phyloP scores from a whole-genome alignment of 352 stramenopile species.

The Pythium volutum region DNA sequence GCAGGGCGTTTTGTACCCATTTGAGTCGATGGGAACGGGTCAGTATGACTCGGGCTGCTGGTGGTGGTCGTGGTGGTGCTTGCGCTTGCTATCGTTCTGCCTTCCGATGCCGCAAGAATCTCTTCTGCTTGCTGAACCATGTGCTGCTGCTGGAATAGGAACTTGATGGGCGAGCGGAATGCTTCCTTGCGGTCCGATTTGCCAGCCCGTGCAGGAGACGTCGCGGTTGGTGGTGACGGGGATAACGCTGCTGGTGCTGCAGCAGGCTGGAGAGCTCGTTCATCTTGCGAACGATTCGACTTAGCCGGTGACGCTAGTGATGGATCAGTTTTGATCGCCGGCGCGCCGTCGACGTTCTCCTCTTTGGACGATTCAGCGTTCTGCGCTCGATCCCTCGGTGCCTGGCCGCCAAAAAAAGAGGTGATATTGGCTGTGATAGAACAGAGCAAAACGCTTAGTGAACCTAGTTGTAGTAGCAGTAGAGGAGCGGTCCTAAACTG shows the following conservation, averaged over 20 bases:
- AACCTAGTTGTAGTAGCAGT: not conserved
- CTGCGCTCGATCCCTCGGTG: not conserved
- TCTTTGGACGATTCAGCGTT: not conserved
- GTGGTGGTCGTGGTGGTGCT: not conserved
- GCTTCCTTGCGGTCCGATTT: conserved; percentile 22
- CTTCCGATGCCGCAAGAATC: conserved; percentile 15
- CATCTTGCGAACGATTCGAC: conserved; percentile 1
- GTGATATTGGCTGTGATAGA: conserved; percentile 54
- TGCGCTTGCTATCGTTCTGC: not conserved
- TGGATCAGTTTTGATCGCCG: not conserved
- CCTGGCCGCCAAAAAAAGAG: conserved; percentile 45
- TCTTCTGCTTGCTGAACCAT: conserved; percentile 22
- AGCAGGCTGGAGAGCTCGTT: not conserved
- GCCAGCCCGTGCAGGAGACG: conserved; percentile 1
- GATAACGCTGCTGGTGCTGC: not conserved
- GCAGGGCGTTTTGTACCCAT: conserved; percentile 33
- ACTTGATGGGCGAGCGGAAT: conserved; percentile 22
- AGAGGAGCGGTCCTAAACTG: not conserved
- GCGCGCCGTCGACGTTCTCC: not conserved
- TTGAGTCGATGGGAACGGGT: not conserved
- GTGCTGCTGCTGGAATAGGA: conserved; percentile 23
- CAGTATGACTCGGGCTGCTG: not conserved
- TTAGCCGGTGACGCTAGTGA: not conserved
- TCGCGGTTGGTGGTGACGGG: not conserved
- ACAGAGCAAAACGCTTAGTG: not conserved